Evolutionary conservation across 2,329 filamentous ascomycete genomes (phyloP), one percentile per base, ranked within the genome.

Genomic region (Epichloe gansuensis): DNA sequence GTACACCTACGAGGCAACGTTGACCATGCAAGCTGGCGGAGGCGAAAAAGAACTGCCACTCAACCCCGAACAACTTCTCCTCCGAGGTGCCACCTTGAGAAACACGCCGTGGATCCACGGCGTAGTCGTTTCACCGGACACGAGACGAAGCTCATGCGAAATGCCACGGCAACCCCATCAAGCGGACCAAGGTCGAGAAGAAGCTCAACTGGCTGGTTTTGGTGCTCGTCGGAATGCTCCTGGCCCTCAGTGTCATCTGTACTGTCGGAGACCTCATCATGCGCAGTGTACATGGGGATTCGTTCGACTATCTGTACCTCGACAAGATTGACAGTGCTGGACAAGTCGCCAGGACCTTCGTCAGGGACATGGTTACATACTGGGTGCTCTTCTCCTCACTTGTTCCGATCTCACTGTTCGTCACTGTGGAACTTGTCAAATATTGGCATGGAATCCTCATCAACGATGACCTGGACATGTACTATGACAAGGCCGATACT

Each of bases 61-160:
- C 52, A 87, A 87, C 58, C 93, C 93, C 0, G 93, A 98, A 65
- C 93, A 98, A 68, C 78, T 98, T 42, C 76, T 98, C 17, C 80
- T 98, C 37, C 83, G 93, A 74, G 93, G 93, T 57, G 93, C 93
- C 23, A 97, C 91, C 1, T 75, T 98, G 53, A 82, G 93, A 61
- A 98, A 98, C 64, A 98, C 93, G 1, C 91, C 91, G 34, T 98
- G 93, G 91, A 83, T 97, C 48, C 89, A 98, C 66, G 93, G 91
- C 41, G 80, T 95, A 17, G 93, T 98, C 52, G 91, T 98, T 15
- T 97, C 63, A 72, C 70, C 11, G 93, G 93, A 50, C 93, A 98
- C 69, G 93, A 98, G 72, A 97, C 93, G 6, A 98, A 98, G 71
- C 78, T 98, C 57, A 97, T 98, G 93, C 85, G 93, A 60, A 98